phyloP scores from a whole-genome alignment of 2,329 filamentous ascomycete species.

The Botrytis fabae region DNA sequence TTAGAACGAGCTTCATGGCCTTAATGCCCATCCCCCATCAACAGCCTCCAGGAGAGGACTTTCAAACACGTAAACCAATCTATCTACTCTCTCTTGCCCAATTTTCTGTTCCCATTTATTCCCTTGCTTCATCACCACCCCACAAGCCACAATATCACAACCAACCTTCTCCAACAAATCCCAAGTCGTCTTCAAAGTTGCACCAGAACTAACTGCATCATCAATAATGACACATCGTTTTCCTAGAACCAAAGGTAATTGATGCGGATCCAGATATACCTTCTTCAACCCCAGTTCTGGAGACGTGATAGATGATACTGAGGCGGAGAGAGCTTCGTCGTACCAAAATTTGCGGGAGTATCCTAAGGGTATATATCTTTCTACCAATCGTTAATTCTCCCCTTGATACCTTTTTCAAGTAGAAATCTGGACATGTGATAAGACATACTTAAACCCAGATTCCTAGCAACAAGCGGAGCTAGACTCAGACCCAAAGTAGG shows the following conservation, averaged over 20 bases:
- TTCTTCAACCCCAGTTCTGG: slow-evolving; percentile 30
- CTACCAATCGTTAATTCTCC: slow-evolving; percentile 14
- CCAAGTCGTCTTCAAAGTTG: slow-evolving; percentile 35
- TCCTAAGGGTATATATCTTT: slow-evolving; percentile 36
- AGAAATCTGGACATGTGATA: not conserved
- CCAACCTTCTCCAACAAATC: slow-evolving; percentile 35
- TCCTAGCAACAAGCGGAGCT: slow-evolving; percentile 32
- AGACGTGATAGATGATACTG: slow-evolving; percentile 36
- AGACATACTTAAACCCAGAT: slow-evolving; percentile 31
- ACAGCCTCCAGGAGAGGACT: slow-evolving; percentile 34
- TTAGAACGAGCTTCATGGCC: not conserved
- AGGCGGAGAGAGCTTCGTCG: slow-evolving; percentile 30
- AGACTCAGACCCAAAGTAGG: slow-evolving; percentile 35
- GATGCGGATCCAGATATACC: slow-evolving; percentile 36
- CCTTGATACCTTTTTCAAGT: not conserved
- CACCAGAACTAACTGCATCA: slow-evolving; percentile 37
- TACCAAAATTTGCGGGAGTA: slow-evolving; percentile 41
- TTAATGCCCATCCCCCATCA: slow-evolving; percentile 32
- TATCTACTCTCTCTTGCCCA: slow-evolving; percentile 27
- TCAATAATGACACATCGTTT: slow-evolving; percentile 35
- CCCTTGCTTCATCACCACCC: slow-evolving; percentile 38
- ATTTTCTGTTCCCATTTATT: slow-evolving; percentile 31
- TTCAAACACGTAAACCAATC: slow-evolving; percentile 32
- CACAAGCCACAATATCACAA: slow-evolving; percentile 30
- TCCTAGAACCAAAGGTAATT: slow-evolving; percentile 30